Conservation (phyloP, 768 basidiomycete species). For the Symmetrospora coprosmae region DNA sequence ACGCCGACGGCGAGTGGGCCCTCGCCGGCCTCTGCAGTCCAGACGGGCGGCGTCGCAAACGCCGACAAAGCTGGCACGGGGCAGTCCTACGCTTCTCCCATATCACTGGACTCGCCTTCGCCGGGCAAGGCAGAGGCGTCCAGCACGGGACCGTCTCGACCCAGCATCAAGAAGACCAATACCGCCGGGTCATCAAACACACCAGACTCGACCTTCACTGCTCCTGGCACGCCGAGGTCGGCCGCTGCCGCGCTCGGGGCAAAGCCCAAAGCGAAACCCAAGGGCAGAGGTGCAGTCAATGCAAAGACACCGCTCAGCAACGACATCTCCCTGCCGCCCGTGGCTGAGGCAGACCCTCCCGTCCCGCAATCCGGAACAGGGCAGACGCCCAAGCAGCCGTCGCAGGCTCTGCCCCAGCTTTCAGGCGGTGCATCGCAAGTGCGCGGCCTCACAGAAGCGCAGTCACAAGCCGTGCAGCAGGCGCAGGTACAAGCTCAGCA, state of each 20-base stretch:
- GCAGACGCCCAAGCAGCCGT: too few species aligned
- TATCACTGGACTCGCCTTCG: conserved; percentile 11
- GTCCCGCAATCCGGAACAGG: too few species aligned
- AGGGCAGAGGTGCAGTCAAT: neutral
- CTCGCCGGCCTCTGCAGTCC: neutral
- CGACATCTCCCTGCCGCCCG: too few species aligned
- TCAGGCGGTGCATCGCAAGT: neutral
- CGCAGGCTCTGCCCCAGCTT: too few species aligned
- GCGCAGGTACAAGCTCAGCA: conserved; percentile 12
- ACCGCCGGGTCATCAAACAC: too few species aligned
- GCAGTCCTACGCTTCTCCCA: conserved; percentile 15
- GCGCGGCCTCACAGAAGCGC: neutral
- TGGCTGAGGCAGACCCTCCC: too few species aligned
- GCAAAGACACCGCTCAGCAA: neutral
- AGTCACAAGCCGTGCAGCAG: neutral
- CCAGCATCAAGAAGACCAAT: too few species aligned
- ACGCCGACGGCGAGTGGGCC: conserved; percentile 8
- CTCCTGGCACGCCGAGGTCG: neutral
- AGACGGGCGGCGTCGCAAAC: neutral
- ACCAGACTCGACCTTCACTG: neutral
- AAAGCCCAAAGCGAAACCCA: neutral
- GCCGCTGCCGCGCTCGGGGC: neutral
- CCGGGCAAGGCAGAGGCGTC: conserved; percentile 10
- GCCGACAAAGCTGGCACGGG: conserved; percentile 2
- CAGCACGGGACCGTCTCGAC: too few species aligned